Base-by-base conservation (phyloP, 2,329 filamentous ascomycete species). In the Clonostachys sp. region DNA sequence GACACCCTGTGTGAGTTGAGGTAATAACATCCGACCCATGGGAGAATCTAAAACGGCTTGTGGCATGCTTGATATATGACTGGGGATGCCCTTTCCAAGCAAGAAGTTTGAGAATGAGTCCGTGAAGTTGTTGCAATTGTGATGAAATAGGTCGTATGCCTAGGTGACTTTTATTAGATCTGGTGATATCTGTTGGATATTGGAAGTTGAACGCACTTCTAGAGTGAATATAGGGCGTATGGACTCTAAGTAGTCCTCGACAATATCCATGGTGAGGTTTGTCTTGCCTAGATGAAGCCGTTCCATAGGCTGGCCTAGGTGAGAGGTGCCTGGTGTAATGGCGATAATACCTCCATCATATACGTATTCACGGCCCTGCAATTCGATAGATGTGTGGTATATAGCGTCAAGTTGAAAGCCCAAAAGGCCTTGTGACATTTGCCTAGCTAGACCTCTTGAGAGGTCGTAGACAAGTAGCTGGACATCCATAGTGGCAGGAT, bases 81-180 rank as follows among this genome's bases (percentile, higher is more conserved):
- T 79, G 0, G 94, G 94, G 50, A 97, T 97, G 4, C 89, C 88
- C 56, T 84, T 87, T 18, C 94, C 92, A 1, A 96, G 73, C 0
- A 97, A 74, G 53, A 97, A 97, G 65, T 89, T 94, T 52, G 89
- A 75, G 55, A 97, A 85, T 51, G 96, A 91, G 60, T 97, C 92
- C 5, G 88, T 89, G 66, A 97, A 99, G 66, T 96, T 96, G 71
- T 97, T 99, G 73, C 92, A 97, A 63, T 99, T 99, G 67, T 96
- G 91, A 57, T 71, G 89, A 64, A 80, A 96, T 6, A 96, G 72
- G 61, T 96, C 90, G 60, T 97, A 97, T 1, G 89, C 87, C 81
- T 90, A 53, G 16, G 9, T n/a, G 24, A 45, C 41, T 52, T 42
- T 46, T 13, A 48, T 30, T 10, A 34, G 20, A 24, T 36, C 12